These are phyloP conservation scores for Magnusiomyces clavatus DNA, from an alignment of 1,139 yeast species.

Conservation along the genomic window DNA sequence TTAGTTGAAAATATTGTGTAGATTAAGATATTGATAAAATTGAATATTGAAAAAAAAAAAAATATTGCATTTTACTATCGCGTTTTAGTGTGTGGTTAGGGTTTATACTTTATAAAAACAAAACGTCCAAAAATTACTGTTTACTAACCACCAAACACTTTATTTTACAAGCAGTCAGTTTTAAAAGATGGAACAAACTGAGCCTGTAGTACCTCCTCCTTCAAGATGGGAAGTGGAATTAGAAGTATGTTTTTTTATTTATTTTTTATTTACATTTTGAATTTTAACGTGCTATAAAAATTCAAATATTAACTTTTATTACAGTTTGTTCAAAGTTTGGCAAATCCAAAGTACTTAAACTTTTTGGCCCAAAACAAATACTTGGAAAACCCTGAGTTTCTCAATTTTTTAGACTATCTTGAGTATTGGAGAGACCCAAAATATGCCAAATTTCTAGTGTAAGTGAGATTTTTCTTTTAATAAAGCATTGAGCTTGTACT, in stretches of 20 bases:
- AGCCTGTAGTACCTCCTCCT: conserved; percentile 36
- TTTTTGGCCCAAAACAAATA: conserved; percentile 69
- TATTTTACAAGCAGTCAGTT: no score
- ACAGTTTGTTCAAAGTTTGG: conserved; percentile 68
- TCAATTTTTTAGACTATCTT: conserved; percentile 57
- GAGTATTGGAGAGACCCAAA: conserved; percentile 69
- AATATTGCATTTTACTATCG: no score
- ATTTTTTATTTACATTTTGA: not conserved
- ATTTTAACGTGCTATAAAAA: not conserved
- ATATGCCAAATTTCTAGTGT: conserved; percentile 55
- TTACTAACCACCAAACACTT: not conserved
- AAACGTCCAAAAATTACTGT: not conserved
- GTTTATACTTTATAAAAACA: not conserved
- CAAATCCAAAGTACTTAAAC: conserved; percentile 68
- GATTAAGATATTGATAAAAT: not conserved
- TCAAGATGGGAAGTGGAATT: conserved; percentile 76
- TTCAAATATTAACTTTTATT: conserved; percentile 8
- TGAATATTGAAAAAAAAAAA: not conserved
- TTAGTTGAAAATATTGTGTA: not conserved
- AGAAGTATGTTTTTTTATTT: conserved; percentile 35
- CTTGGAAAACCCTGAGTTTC: conserved; percentile 51
- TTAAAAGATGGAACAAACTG: no score
- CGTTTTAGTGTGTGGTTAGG: not conserved
- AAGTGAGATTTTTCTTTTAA: conserved; percentile 3
- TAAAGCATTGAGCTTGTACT: not conserved